Base-by-base conservation (phyloP, 139 green algal species). In the Bryopsis sp. region DNA sequence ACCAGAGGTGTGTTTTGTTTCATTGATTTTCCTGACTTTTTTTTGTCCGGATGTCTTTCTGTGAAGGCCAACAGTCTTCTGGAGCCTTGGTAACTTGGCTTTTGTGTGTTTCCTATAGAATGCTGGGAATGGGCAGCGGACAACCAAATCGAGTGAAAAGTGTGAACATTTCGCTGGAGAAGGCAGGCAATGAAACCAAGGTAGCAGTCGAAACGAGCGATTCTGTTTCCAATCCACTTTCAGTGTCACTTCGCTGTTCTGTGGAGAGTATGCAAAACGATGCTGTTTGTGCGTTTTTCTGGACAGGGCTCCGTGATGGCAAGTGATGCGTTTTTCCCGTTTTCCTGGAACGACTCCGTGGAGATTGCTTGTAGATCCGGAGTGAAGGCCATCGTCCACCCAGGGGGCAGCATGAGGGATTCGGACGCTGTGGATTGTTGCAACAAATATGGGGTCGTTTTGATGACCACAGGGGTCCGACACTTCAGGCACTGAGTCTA, bases 301-400 rank as follows among this genome's bases (percentile, higher is more conserved):
- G 32, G 70, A 48, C 71, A 96, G 83, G 93, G 91, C 19, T 79
- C 86, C 1, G 93, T 94, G 48, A 79, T 99, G 24, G 94, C 95
- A 8, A 89, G 73, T 24, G 95, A 99, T 65, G 95, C 95, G 2
- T 99, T 99, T 80, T 99, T 99, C 82, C 95, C 95, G 43, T 99
- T 99, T 79, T 89, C 87, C 5, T 97, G 94, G 91, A 79, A 80
- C 54, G 94, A 99, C 80, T 88, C 78, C 0, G 94, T 99, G 47
- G 94, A 98, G 85, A 90, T 90, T 39, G 91, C 92, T 1, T 99
- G 94, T 86, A 68, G 95, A 78, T 90, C 92, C 2, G 95, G 95
- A 38, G 90, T 99, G 3, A 74, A 72, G 1, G 90, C 90, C 15
- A 99, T 99, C 62, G 95, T 85, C 39, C 95, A 99, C 76, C 95